Evolutionary conservation across 371 early-diverging fungal species (phyloP), one percentile per base, ranked within the genome.

Genomic region (Cokeromyces recurvatus): DNA sequence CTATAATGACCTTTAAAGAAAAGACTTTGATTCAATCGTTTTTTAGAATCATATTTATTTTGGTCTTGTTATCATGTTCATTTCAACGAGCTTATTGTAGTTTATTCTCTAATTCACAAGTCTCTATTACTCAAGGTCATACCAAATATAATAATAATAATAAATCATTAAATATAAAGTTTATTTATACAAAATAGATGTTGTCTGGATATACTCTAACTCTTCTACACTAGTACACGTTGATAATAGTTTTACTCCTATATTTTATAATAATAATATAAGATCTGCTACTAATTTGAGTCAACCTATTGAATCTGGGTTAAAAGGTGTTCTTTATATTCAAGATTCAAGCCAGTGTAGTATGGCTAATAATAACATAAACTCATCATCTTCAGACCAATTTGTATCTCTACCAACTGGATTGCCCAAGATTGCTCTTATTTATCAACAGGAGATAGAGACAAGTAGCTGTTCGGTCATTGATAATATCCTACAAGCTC

Each of bases 121-220:
- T 15, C 5, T 14, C 35, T 4, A 35, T 35, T 35, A 35, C 35
- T 35, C 35, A 35, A 35, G 35, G 35, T 35, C 5, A 29, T n/a
- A n/a, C n/a, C n/a, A n/a, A n/a, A n/a, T n/a, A n/a, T n/a, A n/a
- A n/a, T n/a, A n/a, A n/a, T n/a, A n/a, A n/a, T n/a, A n/a, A n/a
- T n/a, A n/a, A n/a, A n/a, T n/a, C n/a, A n/a, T n/a, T n/a, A n/a
- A n/a, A n/a, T n/a, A n/a, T n/a, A n/a, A n/a, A n/a, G n/a, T n/a
- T n/a, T n/a, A n/a, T n/a, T n/a, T n/a, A n/a, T n/a, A 27, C 29
- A 27, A 15, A 19, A 12, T 8, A 46, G 46, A 46, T 27, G 29
- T 46, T n/a, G 27, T 37, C 7, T 46, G 46, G 46, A 22, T 37
- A 4, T 46, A 46, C 29, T 46, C 46, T 27, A 46, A 46, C 34